These are phyloP conservation scores for Apophysomyces variabilis DNA, from an alignment of 371 early-diverging fungal genomes.

Conservation along the genomic window DNA sequence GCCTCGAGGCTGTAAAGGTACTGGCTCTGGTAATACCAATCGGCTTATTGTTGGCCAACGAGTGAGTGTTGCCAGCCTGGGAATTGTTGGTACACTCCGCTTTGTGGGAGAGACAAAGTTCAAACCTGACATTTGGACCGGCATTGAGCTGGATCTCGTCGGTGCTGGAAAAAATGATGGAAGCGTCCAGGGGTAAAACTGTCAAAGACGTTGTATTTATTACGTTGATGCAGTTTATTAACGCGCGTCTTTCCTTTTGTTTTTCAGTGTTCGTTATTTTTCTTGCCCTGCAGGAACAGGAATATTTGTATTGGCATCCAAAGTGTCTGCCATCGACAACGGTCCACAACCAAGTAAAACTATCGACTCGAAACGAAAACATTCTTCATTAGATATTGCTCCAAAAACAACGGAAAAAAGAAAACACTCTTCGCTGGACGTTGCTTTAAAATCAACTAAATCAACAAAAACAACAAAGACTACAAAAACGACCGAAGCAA, in stretches of 20 bases:
- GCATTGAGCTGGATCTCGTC: slow-evolving; percentile 69
- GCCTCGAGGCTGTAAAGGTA: neutral
- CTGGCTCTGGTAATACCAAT: neutral
- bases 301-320: slow-evolving; percentile 70
- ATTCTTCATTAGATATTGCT: neutral
- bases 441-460: slow-evolving; percentile 9
- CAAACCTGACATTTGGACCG: slow-evolving; percentile 79
- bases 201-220: neutral
- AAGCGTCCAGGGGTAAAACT: slow-evolving; percentile 7
- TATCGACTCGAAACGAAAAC: neutral
- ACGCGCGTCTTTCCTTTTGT: slow-evolving; percentile 10
- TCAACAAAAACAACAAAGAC: slow-evolving; percentile 10
- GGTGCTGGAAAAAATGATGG: slow-evolving; percentile 82
- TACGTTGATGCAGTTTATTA: neutral
- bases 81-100: slow-evolving; percentile 58
- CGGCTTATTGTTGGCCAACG: slow-evolving; percentile 3
- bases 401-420: slow-evolving; percentile 11
- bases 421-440: neutral
- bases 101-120: slow-evolving; percentile 71
- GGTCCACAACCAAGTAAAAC: slow-evolving; percentile 7
- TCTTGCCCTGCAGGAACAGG: slow-evolving; percentile 68
- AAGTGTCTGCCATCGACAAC: slow-evolving; percentile 27
- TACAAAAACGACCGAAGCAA: slow-evolving; percentile 8
- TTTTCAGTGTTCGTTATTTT: slow-evolving; percentile 64
- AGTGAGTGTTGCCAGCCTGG: slow-evolving; percentile 4